Conservation (phyloP, 2,329 filamentous ascomycete species). For the Dothistroma septosporum region DNA sequence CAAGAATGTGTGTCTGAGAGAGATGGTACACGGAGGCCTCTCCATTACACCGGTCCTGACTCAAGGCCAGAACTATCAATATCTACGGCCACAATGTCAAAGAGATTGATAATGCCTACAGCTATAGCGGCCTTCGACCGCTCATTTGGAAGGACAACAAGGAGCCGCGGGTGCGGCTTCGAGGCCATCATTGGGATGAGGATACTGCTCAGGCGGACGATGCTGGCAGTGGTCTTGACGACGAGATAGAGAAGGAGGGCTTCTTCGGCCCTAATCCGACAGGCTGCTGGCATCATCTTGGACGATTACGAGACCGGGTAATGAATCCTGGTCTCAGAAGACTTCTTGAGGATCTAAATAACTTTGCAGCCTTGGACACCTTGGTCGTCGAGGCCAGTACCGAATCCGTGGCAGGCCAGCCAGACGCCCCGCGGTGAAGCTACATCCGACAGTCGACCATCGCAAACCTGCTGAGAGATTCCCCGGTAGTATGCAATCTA, state of each 20-base stretch:
- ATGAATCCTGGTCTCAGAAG: too few relatives aligned
- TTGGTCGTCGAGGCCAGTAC: too few relatives aligned
- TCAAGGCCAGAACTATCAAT: slow-evolving; percentile 12
- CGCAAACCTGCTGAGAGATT: too few relatives aligned
- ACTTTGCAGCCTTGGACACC: too few relatives aligned
- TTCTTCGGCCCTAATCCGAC: too few relatives aligned
- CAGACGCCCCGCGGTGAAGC: too few relatives aligned
- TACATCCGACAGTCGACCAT: too few relatives aligned
- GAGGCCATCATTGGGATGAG: slow-evolving; percentile 19
- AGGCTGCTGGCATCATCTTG: too few relatives aligned
- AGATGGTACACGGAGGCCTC: slow-evolving; percentile 18
- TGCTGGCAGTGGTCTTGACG: not conserved
- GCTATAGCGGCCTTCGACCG: slow-evolving; percentile 6
- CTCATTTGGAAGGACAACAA: slow-evolving; percentile 22
- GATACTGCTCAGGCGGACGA: slow-evolving; percentile 5
- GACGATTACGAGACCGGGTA: too few relatives aligned
- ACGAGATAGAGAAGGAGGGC: not conserved
- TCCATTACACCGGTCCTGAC: slow-evolving; percentile 16
- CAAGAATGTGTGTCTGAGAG: slow-evolving; percentile 14
- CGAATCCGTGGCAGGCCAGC: too few relatives aligned
- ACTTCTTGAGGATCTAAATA: too few relatives aligned
- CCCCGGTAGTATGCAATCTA: too few relatives aligned
- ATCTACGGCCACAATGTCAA: slow-evolving; percentile 15
- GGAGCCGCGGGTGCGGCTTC: slow-evolving; percentile 12
- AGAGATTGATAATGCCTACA: slow-evolving; percentile 10